These are phyloP conservation scores for Pseudisothecium myosuroides DNA, from an alignment of 225 moss, liverwort and hornwort genomes.

Conservation along the genomic window DNA sequence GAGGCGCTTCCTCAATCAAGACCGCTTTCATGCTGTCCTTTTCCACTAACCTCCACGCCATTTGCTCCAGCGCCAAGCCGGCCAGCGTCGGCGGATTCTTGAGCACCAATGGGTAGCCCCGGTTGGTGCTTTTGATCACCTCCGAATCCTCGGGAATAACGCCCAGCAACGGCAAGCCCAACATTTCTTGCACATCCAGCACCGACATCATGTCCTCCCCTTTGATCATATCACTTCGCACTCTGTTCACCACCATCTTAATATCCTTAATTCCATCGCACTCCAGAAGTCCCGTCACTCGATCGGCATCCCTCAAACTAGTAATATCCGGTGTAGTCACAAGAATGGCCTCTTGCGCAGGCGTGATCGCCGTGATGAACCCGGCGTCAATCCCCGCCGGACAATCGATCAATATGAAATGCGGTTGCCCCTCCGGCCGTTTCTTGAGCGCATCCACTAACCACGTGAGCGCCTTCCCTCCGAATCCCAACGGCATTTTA, in stretches of 20 bases:
- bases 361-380: conserved; percentile 96
- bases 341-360: conserved; percentile 89
- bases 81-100: conserved; percentile 96
- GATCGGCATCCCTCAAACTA: conserved; percentile 86
- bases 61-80: conserved; percentile 94
- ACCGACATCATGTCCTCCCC: conserved; percentile 99
- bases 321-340: conserved; percentile 97
- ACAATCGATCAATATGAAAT: conserved; percentile 93
- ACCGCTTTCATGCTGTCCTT: conserved; percentile 99
- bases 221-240: conserved; percentile 96
- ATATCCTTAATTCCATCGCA: conserved; percentile 97
- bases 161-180: conserved; percentile 84
- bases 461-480: conserved; percentile 97
- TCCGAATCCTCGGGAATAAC: conserved; percentile 96
- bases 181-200: conserved; percentile 96
- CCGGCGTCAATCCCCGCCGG: conserved; percentile 97
- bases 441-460: conserved; percentile 93
- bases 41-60: conserved; percentile 96
- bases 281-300: conserved; percentile 96
- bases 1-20: conserved; percentile 75
- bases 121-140: conserved; percentile 94
- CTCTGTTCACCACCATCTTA: conserved; percentile 99
- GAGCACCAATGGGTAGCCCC: conserved; percentile 90
- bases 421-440: conserved; percentile 74
- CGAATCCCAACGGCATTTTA: conserved; percentile 97